Conservation (phyloP, 768 basidiomycete genomes). For the Tricholoma sp. region DNA sequence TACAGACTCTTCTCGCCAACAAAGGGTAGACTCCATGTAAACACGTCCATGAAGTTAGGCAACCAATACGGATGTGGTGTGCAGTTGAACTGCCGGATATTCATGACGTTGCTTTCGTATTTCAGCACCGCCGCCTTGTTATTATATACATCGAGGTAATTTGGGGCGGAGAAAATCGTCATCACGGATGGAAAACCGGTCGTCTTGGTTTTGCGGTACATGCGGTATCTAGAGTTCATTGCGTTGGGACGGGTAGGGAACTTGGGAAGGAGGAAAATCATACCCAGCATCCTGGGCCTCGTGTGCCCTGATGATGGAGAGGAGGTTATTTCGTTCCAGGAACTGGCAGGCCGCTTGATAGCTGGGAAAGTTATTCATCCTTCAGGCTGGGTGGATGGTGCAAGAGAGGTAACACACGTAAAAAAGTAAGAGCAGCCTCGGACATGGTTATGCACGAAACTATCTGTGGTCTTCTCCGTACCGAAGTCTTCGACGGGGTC, state of each 20-base stretch:
- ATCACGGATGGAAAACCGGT: slow-evolving; percentile 99
- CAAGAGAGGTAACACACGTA: slow-evolving; percentile 30
- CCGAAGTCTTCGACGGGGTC: slow-evolving; percentile 98
- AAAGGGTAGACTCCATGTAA: slow-evolving; percentile 98
- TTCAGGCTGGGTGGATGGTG: neutral
- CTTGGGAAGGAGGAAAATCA: slow-evolving; percentile 17
- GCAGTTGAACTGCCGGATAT: slow-evolving; percentile 97
- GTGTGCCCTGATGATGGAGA: slow-evolving; percentile 96
- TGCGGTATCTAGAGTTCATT: slow-evolving; percentile 67
- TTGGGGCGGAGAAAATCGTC: slow-evolving; percentile 99
- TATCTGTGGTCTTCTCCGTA: slow-evolving; percentile 84
- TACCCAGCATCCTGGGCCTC: slow-evolving; percentile 99
- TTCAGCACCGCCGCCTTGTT: slow-evolving; percentile 99
- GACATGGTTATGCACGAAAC: slow-evolving; percentile 94
- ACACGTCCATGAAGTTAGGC: slow-evolving; percentile 99
- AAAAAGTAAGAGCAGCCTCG: slow-evolving; percentile 97
- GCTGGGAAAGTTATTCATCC: slow-evolving; percentile 32
- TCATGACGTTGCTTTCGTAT: slow-evolving; percentile 98
- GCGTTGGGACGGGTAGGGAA: neutral
- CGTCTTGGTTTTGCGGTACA: slow-evolving; percentile 98
- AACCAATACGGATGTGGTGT: slow-evolving; percentile 97
- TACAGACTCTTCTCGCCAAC: slow-evolving; percentile 93
- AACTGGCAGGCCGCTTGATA: slow-evolving; percentile 97
- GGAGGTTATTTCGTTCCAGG: slow-evolving; percentile 92
- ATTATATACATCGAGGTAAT: slow-evolving; percentile 97